Percentiles rank a stretch among this genome's conserved stretches.
Evolutionary conservation across 352 stramenopile species (phyloP).

Genomic region (Blastocystis sp.): DNA sequence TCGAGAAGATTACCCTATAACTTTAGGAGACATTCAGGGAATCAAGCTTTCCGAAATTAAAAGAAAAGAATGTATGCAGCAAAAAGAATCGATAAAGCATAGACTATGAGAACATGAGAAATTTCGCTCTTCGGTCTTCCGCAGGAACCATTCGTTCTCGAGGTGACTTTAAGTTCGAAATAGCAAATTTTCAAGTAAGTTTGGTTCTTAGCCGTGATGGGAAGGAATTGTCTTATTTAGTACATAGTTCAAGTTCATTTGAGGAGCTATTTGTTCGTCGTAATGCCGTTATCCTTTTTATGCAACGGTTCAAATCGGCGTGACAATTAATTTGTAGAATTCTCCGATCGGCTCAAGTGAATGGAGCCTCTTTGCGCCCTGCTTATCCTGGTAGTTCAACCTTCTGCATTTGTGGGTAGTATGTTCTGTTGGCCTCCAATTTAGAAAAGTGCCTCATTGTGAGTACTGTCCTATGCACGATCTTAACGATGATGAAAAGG

Average conservation of each 20-base stretch:
- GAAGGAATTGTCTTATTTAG: conserved; percentile 52
- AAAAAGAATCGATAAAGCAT: background rate
- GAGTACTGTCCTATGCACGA: conserved; percentile 59
- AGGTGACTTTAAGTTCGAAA: conserved; percentile 53
- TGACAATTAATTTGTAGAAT: background rate
- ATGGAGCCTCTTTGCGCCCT: conserved; percentile 36
- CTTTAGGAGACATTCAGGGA: conserved; percentile 31
- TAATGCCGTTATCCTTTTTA: conserved; percentile 55
- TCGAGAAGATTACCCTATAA: conserved; percentile 18
- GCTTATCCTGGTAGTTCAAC: conserved; percentile 47
- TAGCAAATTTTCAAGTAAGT: conserved; percentile 31
- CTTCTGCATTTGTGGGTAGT: conserved; percentile 50
- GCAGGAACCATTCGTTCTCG: conserved; percentile 9
- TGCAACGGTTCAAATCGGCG: background rate
- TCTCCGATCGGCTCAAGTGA: conserved; percentile 38
- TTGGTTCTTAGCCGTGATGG: background rate
- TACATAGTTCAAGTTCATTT: conserved; percentile 25
- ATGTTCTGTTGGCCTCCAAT: background rate
- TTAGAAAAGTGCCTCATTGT: conserved; percentile 47
- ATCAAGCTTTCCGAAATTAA: background rate
- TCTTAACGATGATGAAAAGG: conserved; percentile 20
- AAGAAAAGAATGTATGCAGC: conserved; percentile 52
- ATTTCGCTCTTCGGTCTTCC: conserved; percentile 2
- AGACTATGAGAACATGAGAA: conserved; percentile 61
- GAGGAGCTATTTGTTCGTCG: conserved; percentile 57